Conservation (phyloP, 2,329 filamentous ascomycete genomes). For the Malbranchea cinnamomea region DNA sequence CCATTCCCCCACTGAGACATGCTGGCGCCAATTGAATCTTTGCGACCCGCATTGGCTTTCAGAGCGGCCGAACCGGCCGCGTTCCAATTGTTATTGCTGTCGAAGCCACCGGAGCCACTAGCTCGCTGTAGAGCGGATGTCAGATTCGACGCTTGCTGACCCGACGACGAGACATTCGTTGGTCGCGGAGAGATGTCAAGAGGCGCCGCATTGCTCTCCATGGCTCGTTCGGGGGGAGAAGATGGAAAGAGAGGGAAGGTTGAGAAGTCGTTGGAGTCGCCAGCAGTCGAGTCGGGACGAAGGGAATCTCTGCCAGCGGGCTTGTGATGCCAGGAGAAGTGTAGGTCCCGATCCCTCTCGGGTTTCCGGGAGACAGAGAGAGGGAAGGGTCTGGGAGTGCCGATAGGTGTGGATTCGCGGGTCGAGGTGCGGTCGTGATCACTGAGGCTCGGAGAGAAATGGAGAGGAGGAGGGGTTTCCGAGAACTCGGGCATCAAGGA, state of each 20-base stretch:
- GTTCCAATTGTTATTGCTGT: constrained; percentile 30
- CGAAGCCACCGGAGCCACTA: constrained; percentile 26
- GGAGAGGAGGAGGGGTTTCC: constrained; percentile 36
- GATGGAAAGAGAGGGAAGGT: constrained; percentile 27
- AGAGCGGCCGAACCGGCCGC: constrained; percentile 23
- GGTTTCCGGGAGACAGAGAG: constrained; percentile 27
- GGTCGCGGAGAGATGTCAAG: constrained; percentile 46
- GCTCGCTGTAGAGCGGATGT: constrained; percentile 44
- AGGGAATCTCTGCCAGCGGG: constrained; percentile 4
- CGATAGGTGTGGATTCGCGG: constrained; percentile 32
- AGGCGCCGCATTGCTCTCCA: constrained; percentile 40
- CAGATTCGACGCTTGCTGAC: constrained; percentile 46
- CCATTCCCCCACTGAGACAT: constrained; percentile 42
- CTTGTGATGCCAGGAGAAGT: constrained; percentile 30
- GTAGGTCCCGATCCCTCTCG: constrained; percentile 28
- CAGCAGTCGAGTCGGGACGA: constrained; percentile 22
- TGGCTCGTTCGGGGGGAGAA: constrained; percentile 24
- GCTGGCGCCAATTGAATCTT: constrained; percentile 39
- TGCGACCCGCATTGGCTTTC: constrained; percentile 28
- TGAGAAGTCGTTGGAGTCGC: constrained; percentile 17
- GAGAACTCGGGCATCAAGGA: constrained; percentile 39
- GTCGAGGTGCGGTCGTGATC: constrained; percentile 35
- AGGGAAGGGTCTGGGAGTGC: constrained; percentile 35
- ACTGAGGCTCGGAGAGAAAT: constrained; percentile 35
- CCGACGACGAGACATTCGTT: constrained; percentile 43